Percentiles rank a stretch among this genome's conserved stretches.
Conservation (phyloP, 345 rosid species). For the Gossypium ekmanianum region DNA sequence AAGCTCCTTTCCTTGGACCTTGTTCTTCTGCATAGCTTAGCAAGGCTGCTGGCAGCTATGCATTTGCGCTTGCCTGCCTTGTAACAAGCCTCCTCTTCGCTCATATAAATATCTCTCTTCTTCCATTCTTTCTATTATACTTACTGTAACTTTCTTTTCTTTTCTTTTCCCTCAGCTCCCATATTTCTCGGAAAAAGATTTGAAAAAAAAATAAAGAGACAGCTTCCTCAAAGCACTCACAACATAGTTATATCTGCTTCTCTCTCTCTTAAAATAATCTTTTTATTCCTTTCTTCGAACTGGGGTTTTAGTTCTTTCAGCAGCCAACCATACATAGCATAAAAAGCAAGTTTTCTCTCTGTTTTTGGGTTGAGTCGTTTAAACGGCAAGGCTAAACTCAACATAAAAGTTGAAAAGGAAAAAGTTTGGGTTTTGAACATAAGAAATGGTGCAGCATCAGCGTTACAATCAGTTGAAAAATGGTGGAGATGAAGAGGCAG, state of each 20-base stretch:
- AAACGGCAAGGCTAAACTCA: no score
- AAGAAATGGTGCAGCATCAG: conserved; percentile 43
- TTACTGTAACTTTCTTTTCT: not conserved
- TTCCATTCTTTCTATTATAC: not conserved
- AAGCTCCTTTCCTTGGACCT: not conserved
- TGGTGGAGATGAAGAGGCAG: conserved; percentile 38
- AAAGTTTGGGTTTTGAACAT: not conserved
- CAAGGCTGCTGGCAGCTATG: not conserved
- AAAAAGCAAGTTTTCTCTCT: not conserved
- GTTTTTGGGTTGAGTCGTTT: not conserved
- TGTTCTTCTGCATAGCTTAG: not conserved
- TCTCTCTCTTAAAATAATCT: not conserved
- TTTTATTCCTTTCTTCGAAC: not conserved
- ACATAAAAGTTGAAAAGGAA: not conserved
- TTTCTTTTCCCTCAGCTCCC: not conserved
- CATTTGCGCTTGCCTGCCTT: not conserved
- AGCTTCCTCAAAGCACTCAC: not conserved
- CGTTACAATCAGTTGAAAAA: conserved; percentile 47
- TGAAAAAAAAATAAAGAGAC: not conserved
- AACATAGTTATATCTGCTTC: not conserved
- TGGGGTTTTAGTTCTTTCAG: no score
- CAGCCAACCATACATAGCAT: not conserved
- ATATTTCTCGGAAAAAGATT: not conserved
- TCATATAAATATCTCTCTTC: not conserved
- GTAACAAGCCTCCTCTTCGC: not conserved